Evolutionary conservation across 768 basidiomycete genomes (phyloP), one percentile per base, ranked within the genome.

Genomic region (Amanita molliuscula): DNA sequence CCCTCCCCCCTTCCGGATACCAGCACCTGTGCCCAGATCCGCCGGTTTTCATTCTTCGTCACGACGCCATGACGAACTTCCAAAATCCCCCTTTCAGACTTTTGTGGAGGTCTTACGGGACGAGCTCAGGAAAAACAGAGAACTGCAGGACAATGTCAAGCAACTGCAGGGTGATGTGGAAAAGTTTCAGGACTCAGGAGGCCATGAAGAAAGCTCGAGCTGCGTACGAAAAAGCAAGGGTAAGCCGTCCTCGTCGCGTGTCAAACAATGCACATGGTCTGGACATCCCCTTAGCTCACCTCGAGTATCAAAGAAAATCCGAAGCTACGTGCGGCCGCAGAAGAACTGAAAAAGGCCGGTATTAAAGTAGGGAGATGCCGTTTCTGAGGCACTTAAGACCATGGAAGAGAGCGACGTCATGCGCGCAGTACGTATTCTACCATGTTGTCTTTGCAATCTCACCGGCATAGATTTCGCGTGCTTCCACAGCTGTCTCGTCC

Each of bases 241-340:
- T 97, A 61, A 54, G 81, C 76, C 47, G 47, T 48, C 51, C 13
- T n/a, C 26, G 37, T 31, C 23, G 11, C 31, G n/a, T 42, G 58
- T n/a, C 44, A 36, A 53, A 11, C 35, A 3, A 16, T n/a, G 34
- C 53, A 31, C 44, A 26, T 46, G 44, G 52, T 29, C 52, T 29
- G 5, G n/a, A 53, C 23, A 50, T 31, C 53, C 40, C 7, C 18
- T 52, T 61, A 96, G 93, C 70, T 97, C 55, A 84, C 86, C 5
- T 88, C 91, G 4, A 91, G 91, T 57, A 95, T 99, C 50, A 89
- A 95, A 71, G 90, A 96, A 65, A 99, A 99, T 60, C 95, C 95
- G 9, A 74, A 81, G 49, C 70, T 99, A 48, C 79, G 89, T 47
- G 90, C 89, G 4, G 95, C 95, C 0, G 94, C 93, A 1, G 91